phyloP scores from a whole-genome alignment of 176 grass and related monocot genomes.

The Carex scoparia region DNA sequence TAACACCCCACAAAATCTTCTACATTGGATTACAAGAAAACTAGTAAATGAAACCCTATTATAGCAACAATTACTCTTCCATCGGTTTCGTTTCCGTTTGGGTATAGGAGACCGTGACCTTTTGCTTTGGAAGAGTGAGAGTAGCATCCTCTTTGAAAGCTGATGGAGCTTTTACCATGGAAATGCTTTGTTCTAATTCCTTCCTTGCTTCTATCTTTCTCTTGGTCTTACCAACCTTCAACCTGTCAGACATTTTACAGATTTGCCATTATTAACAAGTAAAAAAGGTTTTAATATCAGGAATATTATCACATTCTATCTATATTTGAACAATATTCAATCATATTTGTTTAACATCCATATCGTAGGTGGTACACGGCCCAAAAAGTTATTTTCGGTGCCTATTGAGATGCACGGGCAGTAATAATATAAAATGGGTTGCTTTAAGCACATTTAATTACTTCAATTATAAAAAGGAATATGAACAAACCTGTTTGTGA shows the following conservation, averaged over 20 bases:
- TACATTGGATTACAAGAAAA: neutral
- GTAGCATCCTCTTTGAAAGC: constrained; percentile 26
- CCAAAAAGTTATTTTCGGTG: too few species aligned
- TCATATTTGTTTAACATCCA: too few species aligned
- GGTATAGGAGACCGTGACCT: constrained; percentile 45
- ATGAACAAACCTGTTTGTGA: constrained; percentile 39
- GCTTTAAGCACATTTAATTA: neutral
- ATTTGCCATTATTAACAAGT: neutral
- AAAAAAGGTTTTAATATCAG: neutral
- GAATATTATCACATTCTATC: too few species aligned
- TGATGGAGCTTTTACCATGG: constrained; percentile 41
- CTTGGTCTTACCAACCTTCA: constrained; percentile 36
- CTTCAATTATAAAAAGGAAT: neutral
- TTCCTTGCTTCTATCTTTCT: constrained; percentile 29
- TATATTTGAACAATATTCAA: too few species aligned
- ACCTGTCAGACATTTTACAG: constrained; percentile 34
- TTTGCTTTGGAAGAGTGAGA: constrained; percentile 36
- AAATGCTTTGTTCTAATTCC: constrained; percentile 62
- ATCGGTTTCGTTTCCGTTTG: constrained; percentile 39
- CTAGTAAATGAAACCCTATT: neutral
- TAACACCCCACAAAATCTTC: neutral
- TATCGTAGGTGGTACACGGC: too few species aligned
- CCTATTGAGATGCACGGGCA: too few species aligned
- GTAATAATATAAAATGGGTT: too few species aligned
- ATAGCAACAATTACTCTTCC: constrained; percentile 46